Evolutionary conservation across 2,329 filamentous ascomycete genomes (phyloP), one percentile per base, ranked within the genome.

Genomic region (Xylariaceae sp.): DNA sequence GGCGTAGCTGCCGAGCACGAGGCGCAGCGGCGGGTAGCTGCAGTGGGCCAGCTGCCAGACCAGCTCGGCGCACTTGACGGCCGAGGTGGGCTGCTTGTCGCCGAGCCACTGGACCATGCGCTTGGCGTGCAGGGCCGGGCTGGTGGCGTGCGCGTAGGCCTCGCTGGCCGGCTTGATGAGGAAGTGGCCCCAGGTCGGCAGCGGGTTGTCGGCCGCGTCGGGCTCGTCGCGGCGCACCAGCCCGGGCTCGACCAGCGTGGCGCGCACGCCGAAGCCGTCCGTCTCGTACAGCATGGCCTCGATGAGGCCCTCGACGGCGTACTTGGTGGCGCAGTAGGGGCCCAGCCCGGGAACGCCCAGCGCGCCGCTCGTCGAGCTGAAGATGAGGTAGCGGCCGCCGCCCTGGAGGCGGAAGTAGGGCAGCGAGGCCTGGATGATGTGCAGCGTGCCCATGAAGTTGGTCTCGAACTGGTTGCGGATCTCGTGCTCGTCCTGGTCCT

Each of bases 231-330:
- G 74, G 5, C 89, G 73, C 43, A 95, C 83, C 44, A 95, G 75
- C 0, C 89, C 89, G 1, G 90, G 89, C 52, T 95, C 87, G 1
- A 96, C 89, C 5, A 98, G 72, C 2, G 90, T 95, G 1, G 86
- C 86, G 59, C 93, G 94, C 58, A 96, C 83, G 54, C 92, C 90
- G 61, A 94, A 95, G 0, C 67, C 60, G 45, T 95, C 89, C 23
- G 94, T 81, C 57, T 98, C 92, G 60, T 96, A 96, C 12, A 95
- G 72, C 84, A 98, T 90, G 12, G 86, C 89, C 60, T 98, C 92
- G 47, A 96, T 88, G 34, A 98, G 67, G 0, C 90, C 92, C 56
- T 98, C 92, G 4, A 94, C 87, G 0, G 92, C 92, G 60, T 95
- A 96, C 58, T 96, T 98, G 12, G 88, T 94, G 1, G 92, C 92